Evolutionary conservation across 805 yeast species (phyloP).

Genomic region (Pichia nanzhaoensis): DNA sequence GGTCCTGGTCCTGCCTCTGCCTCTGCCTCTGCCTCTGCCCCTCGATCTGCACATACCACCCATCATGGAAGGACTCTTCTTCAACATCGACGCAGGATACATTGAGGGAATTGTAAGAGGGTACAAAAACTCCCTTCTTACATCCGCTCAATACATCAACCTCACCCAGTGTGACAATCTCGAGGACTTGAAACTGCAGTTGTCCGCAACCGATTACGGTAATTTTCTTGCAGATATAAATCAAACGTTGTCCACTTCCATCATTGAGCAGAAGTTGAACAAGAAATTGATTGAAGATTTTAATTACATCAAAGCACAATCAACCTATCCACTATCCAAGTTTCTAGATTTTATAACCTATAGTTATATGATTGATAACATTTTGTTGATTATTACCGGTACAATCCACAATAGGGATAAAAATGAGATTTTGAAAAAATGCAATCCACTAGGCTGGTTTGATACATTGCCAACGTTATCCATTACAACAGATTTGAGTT

Average conservation of each 20-base stretch:
- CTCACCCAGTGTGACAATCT: slow-evolving; percentile 92
- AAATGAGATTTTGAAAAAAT: slow-evolving; percentile 77
- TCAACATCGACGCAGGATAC: slow-evolving; percentile 84
- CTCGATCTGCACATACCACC: background rate
- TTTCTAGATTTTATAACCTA: slow-evolving; percentile 91
- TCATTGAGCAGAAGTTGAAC: slow-evolving; percentile 75
- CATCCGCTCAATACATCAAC: slow-evolving; percentile 77
- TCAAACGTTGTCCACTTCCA: slow-evolving; percentile 75
- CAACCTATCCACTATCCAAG: slow-evolving; percentile 70
- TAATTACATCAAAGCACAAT: slow-evolving; percentile 76
- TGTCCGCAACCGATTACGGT: slow-evolving; percentile 94
- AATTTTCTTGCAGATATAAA: slow-evolving; percentile 78
- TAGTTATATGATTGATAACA: slow-evolving; percentile 98
- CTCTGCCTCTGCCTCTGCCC: no score
- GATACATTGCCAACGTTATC: slow-evolving; percentile 93
- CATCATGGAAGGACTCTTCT: slow-evolving; percentile 88
- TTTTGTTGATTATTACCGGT: slow-evolving; percentile 92
- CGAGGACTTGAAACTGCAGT: slow-evolving; percentile 89
- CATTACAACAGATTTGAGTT: slow-evolving; percentile 90
- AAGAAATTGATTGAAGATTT: slow-evolving; percentile 75
- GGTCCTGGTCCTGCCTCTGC: no score
- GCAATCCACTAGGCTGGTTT: slow-evolving; percentile 98
- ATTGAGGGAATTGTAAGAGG: slow-evolving; percentile 95
- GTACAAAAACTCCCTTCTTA: slow-evolving; percentile 75
- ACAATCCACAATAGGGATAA: slow-evolving; percentile 93